phyloP scores from a whole-genome alignment of 345 rosid genomes.

The Hirschfeldia incana region DNA sequence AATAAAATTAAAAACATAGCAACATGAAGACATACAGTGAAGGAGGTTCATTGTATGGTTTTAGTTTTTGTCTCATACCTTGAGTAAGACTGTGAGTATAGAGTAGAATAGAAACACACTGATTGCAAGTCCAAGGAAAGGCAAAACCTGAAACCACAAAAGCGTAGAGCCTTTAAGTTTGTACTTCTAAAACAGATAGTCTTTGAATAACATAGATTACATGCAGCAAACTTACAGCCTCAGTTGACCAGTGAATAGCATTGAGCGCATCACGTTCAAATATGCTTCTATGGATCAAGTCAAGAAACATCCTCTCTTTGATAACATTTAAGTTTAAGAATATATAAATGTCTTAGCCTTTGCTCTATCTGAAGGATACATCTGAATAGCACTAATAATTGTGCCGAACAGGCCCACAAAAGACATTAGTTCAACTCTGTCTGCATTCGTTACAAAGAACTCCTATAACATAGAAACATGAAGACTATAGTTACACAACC shows the following conservation, averaged over 20 bases:
- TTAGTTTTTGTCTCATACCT: constrained; percentile 46
- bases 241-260: constrained; percentile 82
- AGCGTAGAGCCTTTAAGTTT: background rate
- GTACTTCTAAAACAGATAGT: background rate
- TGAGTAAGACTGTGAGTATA: constrained; percentile 62
- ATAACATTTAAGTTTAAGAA: background rate
- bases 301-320: background rate
- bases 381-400: constrained; percentile 74
- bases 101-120: constrained; percentile 84
- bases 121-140: constrained; percentile 60
- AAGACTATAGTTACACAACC: background rate
- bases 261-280: constrained; percentile 71
- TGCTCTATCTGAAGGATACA: constrained; percentile 61
- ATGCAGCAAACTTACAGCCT: constrained; percentile 56
- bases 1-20: background rate
- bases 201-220: too few relatives aligned
- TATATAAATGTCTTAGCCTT: background rate
- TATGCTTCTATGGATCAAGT: constrained; percentile 57
- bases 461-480: constrained; percentile 46
- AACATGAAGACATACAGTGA: background rate
- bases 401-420: constrained; percentile 83
- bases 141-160: constrained; percentile 49
- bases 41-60: background rate
- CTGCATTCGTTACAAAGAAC: constrained; percentile 78
- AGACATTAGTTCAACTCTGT: constrained; percentile 78